These are phyloP conservation scores for Pythium sp. DNA, from an alignment of 352 stramenopile genomes.

Conservation along the genomic window DNA sequence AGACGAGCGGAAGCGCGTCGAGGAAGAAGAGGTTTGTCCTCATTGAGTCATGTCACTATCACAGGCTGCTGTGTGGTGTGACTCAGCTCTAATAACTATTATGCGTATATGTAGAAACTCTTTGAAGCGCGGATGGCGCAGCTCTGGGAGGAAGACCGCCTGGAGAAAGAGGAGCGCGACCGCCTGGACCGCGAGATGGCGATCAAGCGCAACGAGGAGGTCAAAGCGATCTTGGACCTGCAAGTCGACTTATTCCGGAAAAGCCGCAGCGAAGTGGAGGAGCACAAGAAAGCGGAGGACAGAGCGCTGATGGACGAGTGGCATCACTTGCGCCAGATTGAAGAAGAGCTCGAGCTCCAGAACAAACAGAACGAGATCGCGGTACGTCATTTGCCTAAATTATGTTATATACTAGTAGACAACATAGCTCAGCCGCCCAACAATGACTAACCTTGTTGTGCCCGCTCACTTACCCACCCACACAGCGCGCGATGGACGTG, in stretches of 20 bases:
- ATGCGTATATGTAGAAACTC: conserved; percentile 22
- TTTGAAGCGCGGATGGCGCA: conserved; percentile 59
- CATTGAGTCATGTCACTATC: neutral
- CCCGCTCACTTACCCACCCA: neutral
- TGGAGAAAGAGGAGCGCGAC: conserved; percentile 76
- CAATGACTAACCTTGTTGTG: neutral
- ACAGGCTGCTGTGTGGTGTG: neutral
- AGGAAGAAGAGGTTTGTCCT: conserved; percentile 44
- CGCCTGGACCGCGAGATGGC: conserved; percentile 45
- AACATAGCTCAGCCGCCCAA: neutral
- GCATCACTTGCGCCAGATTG: conserved; percentile 53
- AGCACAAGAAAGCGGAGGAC: conserved; percentile 46
- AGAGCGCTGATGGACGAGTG: conserved; percentile 57
- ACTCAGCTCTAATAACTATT: too few species aligned
- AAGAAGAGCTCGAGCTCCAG: conserved; percentile 58
- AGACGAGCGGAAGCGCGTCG: conserved; percentile 37
- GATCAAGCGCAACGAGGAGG: conserved; percentile 58
- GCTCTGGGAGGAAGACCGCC: conserved; percentile 67
- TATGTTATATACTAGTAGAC: neutral
- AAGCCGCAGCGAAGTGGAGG: conserved; percentile 29
- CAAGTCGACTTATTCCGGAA: conserved; percentile 67
- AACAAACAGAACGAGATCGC: conserved; percentile 52
- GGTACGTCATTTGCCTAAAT: conserved; percentile 17
- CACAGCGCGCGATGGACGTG: conserved; percentile 54
- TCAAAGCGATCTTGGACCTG: conserved; percentile 74